A percentile compares a stretch with the other conserved stretches of the same genome.
Evolutionary conservation across 805 yeast genomes (phyloP).

Genomic region (Cyberlindnera americana): DNA sequence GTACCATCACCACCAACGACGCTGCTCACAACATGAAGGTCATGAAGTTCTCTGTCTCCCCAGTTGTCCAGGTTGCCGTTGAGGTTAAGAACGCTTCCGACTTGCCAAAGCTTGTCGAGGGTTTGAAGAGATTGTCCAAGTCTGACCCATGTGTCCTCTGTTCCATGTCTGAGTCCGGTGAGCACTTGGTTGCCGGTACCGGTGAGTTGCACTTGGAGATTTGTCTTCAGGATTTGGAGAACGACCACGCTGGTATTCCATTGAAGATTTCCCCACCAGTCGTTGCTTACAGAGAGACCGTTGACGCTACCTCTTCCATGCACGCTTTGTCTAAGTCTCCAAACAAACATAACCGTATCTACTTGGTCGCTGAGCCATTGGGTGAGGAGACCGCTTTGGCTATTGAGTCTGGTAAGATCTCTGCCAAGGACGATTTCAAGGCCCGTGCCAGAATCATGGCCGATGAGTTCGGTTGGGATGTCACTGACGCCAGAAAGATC

Average conservation of each 20-base stretch:
- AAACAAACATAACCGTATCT: constrained; percentile 99
- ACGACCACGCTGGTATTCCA: constrained; percentile 99
- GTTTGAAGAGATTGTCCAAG: constrained; percentile 99
- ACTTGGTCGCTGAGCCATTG: constrained; percentile 95
- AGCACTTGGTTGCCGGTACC: constrained; percentile 99
- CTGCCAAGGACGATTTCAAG: constrained; percentile 97
- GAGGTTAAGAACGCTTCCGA: constrained; percentile 99
- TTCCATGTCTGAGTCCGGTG: constrained; percentile 91
- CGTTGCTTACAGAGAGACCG: constrained; percentile 98
- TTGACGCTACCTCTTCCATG: constrained; percentile 89
- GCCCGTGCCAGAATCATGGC: constrained; percentile 98
- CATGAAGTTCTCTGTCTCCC: constrained; percentile 99
- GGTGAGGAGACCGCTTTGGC: constrained; percentile 90
- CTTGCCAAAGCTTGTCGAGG: constrained; percentile 98
- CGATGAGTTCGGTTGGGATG: constrained; percentile 99
- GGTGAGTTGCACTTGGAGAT: constrained; percentile 99
- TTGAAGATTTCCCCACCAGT: constrained; percentile 97
- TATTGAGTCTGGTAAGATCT: constrained; percentile 87
- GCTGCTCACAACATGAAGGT: constrained; percentile 99
- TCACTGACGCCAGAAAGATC: constrained; percentile 99
- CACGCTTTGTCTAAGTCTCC: constrained; percentile 98
- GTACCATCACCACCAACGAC: constrained; percentile 97
- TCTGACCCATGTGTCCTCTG: constrained; percentile 98
- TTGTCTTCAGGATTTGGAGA: constrained; percentile 91
- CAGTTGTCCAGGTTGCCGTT: constrained; percentile 99